These are phyloP conservation scores for Stygiomarasmius scandens DNA, from an alignment of 1,284 basidiomycete genomes.

Conservation along the genomic window DNA sequence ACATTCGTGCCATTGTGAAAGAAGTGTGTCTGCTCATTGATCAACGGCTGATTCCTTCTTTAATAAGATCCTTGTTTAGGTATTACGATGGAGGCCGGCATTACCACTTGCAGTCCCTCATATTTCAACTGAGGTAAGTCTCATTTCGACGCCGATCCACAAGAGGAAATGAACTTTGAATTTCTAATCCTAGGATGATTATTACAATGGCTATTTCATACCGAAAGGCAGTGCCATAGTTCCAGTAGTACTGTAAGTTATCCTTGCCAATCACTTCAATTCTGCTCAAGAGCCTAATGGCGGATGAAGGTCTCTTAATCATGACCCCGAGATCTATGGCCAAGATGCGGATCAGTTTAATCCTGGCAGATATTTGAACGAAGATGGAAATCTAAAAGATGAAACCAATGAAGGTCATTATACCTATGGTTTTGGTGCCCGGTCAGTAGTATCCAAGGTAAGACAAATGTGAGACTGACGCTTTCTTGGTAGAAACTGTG, in stretches of 20 bases:
- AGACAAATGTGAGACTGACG: neutral
- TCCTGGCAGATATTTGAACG: slow-evolving; percentile 16
- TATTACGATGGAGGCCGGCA: neutral
- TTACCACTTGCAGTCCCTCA: neutral
- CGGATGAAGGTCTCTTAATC: slow-evolving; percentile 24
- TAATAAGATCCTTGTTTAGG: too few relatives aligned
- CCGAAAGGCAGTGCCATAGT: slow-evolving; percentile 19
- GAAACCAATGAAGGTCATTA: slow-evolving; percentile 21
- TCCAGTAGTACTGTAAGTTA: slow-evolving; percentile 17
- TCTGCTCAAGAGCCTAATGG: too few relatives aligned
- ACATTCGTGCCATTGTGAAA: neutral
- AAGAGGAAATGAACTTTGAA: too few relatives aligned
- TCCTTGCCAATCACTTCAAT: neutral
- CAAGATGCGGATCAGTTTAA: slow-evolving; percentile 17
- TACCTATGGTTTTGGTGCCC: slow-evolving; percentile 19
- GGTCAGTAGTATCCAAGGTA: too few relatives aligned
- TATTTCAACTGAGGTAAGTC: neutral
- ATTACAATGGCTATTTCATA: slow-evolving; percentile 18
- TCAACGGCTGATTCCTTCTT: too few relatives aligned
- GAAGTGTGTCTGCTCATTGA: slow-evolving; percentile 13
- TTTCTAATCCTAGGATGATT: slow-evolving; percentile 16
- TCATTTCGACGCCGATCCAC: too few relatives aligned
- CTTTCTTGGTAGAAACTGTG: slow-evolving; percentile 19
- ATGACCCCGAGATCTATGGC: slow-evolving; percentile 16
- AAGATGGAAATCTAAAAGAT: slow-evolving; percentile 15